Percentiles rank a stretch among this genome's conserved stretches.
Conservation (phyloP, 1,284 basidiomycete species). For the Puccinia horiana region DNA sequence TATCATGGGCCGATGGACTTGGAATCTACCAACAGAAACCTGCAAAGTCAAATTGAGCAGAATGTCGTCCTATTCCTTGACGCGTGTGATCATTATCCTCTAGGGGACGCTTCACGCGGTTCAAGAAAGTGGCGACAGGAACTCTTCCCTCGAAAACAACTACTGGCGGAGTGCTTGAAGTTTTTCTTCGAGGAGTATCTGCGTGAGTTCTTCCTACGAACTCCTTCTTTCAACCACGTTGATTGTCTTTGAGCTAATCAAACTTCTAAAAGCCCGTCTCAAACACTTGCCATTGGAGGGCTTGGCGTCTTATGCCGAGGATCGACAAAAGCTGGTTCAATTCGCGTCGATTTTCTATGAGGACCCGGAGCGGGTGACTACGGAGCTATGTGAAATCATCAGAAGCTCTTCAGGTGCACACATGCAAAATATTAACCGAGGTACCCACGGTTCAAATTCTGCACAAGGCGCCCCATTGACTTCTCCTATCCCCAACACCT, state of each 20-base stretch:
- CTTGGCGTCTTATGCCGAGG: slow-evolving; percentile 26
- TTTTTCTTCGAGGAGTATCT: slow-evolving; percentile 48
- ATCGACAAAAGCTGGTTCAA: slow-evolving; percentile 40
- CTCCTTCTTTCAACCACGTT: background rate
- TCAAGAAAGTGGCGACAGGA: slow-evolving; percentile 41
- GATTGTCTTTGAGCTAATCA: background rate
- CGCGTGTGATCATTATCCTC: slow-evolving; percentile 44
- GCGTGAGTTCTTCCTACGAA: slow-evolving; percentile 23
- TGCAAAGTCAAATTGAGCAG: slow-evolving; percentile 30
- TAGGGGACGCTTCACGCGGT: background rate
- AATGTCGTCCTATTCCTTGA: slow-evolving; percentile 37
- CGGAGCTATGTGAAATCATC: slow-evolving; percentile 32
- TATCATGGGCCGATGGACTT: slow-evolving; percentile 9
- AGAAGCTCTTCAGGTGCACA: background rate
- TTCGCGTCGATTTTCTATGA: slow-evolving; percentile 31
- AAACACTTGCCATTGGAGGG: slow-evolving; percentile 1
- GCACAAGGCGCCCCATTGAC: slow-evolving; percentile 16
- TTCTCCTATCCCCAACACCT: background rate
- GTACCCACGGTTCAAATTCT: slow-evolving; percentile 7
- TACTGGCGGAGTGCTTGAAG: slow-evolving; percentile 27
- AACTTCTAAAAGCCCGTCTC: slow-evolving; percentile 16
- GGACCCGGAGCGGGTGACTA: slow-evolving; percentile 4
- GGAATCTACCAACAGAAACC: slow-evolving; percentile 15
- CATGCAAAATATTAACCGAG: slow-evolving; percentile 1
- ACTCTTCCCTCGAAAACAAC: slow-evolving; percentile 18